Evolutionary conservation across 164 flowering plant genomes (phyloP), one percentile per base, ranked within the genome.

Genomic region (Litsea cubeba): DNA sequence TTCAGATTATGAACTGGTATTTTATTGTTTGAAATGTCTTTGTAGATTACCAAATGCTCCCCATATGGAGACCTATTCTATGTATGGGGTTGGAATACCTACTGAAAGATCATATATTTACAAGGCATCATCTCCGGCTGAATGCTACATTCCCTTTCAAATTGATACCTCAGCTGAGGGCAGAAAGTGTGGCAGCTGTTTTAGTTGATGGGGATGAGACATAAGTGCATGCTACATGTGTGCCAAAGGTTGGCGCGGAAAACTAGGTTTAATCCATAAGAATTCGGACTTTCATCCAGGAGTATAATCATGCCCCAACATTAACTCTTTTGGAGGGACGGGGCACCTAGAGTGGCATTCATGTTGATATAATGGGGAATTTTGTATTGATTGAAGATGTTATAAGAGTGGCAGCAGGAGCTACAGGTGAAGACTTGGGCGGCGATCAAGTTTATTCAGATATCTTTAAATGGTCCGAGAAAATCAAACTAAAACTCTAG

Each of bases 261-360:
- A 78, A 91, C 98, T 17, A 76, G 93, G 67, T 95, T 90, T 74
- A 95, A 95, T 81, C 99, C 99, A n/a, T n/a, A n/a, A n/a, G 99
- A 49, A 88, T 89, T 28, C 79, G 69, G 68, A 91, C 92, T 0
- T 89, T 86, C 68, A 68, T 84, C 23, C 86, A 98, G 79, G 99
- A 95, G 77, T 93, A 91, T 73, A 85, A 88, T 76, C 99, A 95
- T 79, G 89, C 96, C 63, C 99, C 98, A 54, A 97, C 99, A 14
- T 75, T 95, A 6, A 89, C 82, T 78, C 80, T 95, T 71, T 79
- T 95, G 50, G 99, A 95, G 71, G 99, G 99, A 26, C 89, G 99
- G n/a, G 99, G 99, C 23, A 93, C 98, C 15, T 97, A 88, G 78
- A 95, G 99, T 82, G 99, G 98, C 22, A 92, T 96, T n/a, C 99